Evolutionary conservation across 441 rosid genomes (phyloP).

Genomic region (Monsonia emarginata): DNA sequence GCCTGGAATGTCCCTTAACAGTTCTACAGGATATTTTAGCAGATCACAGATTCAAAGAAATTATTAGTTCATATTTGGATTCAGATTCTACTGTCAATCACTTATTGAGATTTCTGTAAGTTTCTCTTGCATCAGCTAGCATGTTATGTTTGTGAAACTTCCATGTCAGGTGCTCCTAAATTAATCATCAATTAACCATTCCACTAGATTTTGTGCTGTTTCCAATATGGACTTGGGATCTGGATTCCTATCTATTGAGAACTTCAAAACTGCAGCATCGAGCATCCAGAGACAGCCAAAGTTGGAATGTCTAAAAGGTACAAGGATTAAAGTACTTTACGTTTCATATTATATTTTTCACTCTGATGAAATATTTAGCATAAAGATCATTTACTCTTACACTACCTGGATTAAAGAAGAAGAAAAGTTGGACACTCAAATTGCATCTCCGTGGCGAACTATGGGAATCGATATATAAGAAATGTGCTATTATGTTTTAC

Average conservation of each 20-base stretch:
- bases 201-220: conserved; percentile 61
- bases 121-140: conserved; percentile 18
- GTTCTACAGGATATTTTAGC: conserved; percentile 45
- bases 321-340: too few relatives aligned
- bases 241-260: conserved; percentile 67
- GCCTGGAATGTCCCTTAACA: conserved; percentile 29
- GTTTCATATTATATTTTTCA: too few relatives aligned
- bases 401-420: neutral
- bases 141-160: conserved; percentile 9
- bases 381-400: too few relatives aligned
- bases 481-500: neutral
- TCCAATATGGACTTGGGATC: conserved; percentile 54
- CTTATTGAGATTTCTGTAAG: conserved; percentile 69
- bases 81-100: conserved; percentile 46
- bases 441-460: neutral
- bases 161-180: conserved; percentile 18
- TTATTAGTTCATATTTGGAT: conserved; percentile 34
- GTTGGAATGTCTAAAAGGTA: conserved; percentile 76
- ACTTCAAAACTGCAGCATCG: conserved; percentile 63
- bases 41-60: conserved; percentile 58
- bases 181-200: conserved; percentile 12
- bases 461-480: neutral
- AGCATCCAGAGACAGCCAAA: conserved; percentile 64
- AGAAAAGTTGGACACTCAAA: neutral
- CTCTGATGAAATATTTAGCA: too few relatives aligned